A percentile compares a stretch with the other conserved stretches of the same genome.
Evolutionary conservation across 2,329 filamentous ascomycete genomes (phyloP).

Genomic region (Epichloe gansuensis): DNA sequence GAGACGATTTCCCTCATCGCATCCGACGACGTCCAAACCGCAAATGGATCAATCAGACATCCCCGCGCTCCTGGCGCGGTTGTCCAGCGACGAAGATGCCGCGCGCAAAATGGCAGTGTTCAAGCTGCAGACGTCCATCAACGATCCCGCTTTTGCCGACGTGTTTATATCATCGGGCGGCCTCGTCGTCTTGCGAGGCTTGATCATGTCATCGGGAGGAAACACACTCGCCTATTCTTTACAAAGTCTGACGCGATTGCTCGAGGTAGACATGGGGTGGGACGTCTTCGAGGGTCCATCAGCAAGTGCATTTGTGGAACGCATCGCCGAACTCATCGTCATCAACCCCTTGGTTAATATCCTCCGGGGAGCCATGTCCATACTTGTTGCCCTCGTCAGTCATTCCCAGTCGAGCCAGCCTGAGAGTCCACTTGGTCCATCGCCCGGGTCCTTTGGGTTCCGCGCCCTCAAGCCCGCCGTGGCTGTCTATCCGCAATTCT

Average conservation of each 20-base stretch:
- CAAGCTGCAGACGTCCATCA: conserved; percentile 90
- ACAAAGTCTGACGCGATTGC: conserved; percentile 70
- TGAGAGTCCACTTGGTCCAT: conserved; percentile 23
- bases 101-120: conserved; percentile 98
- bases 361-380: conserved; percentile 89
- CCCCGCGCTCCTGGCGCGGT: conserved; percentile 49
- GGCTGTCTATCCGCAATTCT: conserved; percentile 81
- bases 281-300: conserved; percentile 59
- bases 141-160: conserved; percentile 91
- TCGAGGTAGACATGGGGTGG: conserved; percentile 98
- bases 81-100: conserved; percentile 67
- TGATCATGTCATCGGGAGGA: conserved; percentile 74
- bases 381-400: conserved; percentile 84
- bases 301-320: conserved; percentile 54
- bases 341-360: conserved; percentile 96
- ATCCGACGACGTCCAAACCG: conserved; percentile 3
- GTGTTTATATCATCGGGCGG: conserved; percentile 88
- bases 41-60: conserved; percentile 55
- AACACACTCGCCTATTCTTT: conserved; percentile 94
- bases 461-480: conserved; percentile 84
- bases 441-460: conserved; percentile 63
- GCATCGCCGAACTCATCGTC: conserved; percentile 84
- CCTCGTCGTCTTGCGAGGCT: conserved; percentile 62
- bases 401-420: conserved; percentile 53
- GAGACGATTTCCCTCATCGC: neutral